Percentiles rank a stretch among this genome's conserved stretches.
Evolutionary conservation across 805 yeast species (phyloP).

Genomic region (Helenozyma rhizophorensis): DNA sequence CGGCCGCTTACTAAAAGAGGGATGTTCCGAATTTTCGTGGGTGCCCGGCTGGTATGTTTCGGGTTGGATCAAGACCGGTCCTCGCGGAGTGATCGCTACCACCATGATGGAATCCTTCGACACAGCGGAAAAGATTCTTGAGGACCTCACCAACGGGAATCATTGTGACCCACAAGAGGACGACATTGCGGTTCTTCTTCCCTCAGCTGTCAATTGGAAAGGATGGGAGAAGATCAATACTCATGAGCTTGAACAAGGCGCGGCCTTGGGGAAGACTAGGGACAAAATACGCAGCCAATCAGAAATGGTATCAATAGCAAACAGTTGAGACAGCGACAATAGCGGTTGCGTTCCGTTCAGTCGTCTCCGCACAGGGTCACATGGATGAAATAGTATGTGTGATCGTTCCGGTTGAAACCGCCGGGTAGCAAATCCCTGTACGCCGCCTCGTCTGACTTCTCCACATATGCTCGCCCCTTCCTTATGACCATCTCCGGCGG

Average conservation of each 20-base stretch:
- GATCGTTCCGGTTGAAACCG: conserved; percentile 13
- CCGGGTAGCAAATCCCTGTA: conserved; percentile 8
- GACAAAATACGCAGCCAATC: conserved; percentile 48
- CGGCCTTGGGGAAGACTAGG: conserved; percentile 46
- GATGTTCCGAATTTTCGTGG: conserved; percentile 17
- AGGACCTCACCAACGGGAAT: conserved; percentile 44
- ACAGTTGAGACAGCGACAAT: background rate
- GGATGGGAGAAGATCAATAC: conserved; percentile 61
- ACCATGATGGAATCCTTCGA: conserved; percentile 83
- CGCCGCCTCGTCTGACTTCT: conserved; percentile 9
- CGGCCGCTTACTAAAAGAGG: conserved; percentile 26
- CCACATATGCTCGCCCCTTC: conserved; percentile 11
- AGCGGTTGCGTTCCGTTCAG: background rate
- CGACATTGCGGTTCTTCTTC: conserved; percentile 7
- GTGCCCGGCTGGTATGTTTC: conserved; percentile 61
- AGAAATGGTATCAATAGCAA: conserved; percentile 44
- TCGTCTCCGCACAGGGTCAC: conserved; percentile 5
- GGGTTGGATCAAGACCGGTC: conserved; percentile 90
- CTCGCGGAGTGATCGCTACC: conserved; percentile 85
- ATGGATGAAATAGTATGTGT: conserved; percentile 12
- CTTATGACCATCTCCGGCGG: conserved; percentile 12
- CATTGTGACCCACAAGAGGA: conserved; percentile 16
- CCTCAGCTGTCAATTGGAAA: conserved; percentile 48
- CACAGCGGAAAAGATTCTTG: conserved; percentile 61
- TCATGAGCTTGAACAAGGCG: conserved; percentile 50